These are phyloP conservation scores for Pseudogymnoascus sp. DNA, from an alignment of 2,329 filamentous ascomycete species.

Conservation along the genomic window DNA sequence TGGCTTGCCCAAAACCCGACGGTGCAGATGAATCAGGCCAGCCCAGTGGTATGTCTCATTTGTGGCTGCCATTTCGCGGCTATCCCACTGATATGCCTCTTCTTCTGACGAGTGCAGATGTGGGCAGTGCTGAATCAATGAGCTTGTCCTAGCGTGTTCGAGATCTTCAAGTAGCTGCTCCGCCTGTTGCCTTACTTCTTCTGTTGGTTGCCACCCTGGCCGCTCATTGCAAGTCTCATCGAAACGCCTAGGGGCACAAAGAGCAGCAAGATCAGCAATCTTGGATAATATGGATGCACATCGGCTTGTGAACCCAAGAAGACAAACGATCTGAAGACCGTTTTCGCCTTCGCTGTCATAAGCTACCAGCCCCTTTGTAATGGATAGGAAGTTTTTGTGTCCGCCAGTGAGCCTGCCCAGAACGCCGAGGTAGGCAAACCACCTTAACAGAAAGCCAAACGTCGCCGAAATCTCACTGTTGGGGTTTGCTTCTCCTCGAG, in stretches of 20 bases:
- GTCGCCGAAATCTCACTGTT: slow-evolving; percentile 53
- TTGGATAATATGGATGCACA: slow-evolving; percentile 65
- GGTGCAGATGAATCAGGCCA: slow-evolving; percentile 66
- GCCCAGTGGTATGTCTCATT: slow-evolving; percentile 78
- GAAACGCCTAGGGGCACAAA: slow-evolving; percentile 61
- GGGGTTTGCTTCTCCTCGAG: slow-evolving; percentile 44
- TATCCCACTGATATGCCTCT: slow-evolving; percentile 48
- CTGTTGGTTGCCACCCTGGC: slow-evolving; percentile 50
- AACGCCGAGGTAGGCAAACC: slow-evolving; percentile 80
- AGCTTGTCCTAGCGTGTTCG: slow-evolving; percentile 43
- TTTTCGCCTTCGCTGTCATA: slow-evolving; percentile 48
- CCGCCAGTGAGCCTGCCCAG: slow-evolving; percentile 64
- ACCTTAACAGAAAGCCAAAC: slow-evolving; percentile 61
- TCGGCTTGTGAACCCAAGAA: slow-evolving; percentile 68
- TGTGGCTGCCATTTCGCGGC: slow-evolving; percentile 59
- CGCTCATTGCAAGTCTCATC: slow-evolving; percentile 43
- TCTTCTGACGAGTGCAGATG: slow-evolving; percentile 44
- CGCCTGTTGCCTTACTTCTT: slow-evolving; percentile 49
- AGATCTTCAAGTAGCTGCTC: slow-evolving; percentile 55
- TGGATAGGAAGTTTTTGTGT: slow-evolving; percentile 27
- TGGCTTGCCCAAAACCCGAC: slow-evolving; percentile 60
- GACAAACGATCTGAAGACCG: slow-evolving; percentile 68
- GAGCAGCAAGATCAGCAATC: slow-evolving; percentile 62
- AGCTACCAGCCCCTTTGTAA: slow-evolving; percentile 30
- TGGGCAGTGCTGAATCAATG: slow-evolving; percentile 32